Evolutionary conservation across 352 stramenopile genomes (phyloP).

Genomic region (Salisapilia sapeloensis): DNA sequence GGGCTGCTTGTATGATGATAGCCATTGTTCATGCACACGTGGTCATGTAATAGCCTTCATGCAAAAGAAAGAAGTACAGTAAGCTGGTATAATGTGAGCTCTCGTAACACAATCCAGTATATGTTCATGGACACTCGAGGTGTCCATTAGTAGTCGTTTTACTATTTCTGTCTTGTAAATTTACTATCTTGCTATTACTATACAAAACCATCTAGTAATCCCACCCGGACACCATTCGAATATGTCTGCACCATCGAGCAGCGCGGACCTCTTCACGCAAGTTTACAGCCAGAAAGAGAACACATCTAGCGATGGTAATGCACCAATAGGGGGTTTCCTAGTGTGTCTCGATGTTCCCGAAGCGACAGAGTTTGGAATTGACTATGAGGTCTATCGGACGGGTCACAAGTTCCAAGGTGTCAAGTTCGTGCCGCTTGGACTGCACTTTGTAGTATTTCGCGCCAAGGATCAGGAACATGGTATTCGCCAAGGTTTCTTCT

Average conservation of each 20-base stretch:
- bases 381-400: constrained; percentile 78
- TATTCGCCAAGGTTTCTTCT: constrained; percentile 72
- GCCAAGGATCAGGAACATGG: constrained; percentile 60
- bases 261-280: neutral
- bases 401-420: constrained; percentile 64
- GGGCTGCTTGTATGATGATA: too few relatives aligned
- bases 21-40: too few relatives aligned
- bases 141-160: neutral
- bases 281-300: neutral
- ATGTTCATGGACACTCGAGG: too few relatives aligned
- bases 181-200: constrained; percentile 1
- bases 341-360: constrained; percentile 71
- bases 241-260: neutral
- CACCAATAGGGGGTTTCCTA: constrained; percentile 54
- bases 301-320: neutral
- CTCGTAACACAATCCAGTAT: too few relatives aligned
- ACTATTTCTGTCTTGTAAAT: constrained; percentile 2
- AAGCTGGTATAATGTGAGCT: too few relatives aligned
- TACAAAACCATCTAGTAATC: constrained; percentile 1
- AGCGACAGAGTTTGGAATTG: constrained; percentile 65
- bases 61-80: too few relatives aligned
- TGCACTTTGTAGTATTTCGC: constrained; percentile 74
- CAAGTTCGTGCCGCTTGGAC: constrained; percentile 65
- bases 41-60: too few relatives aligned
- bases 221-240: neutral